Evolutionary conservation across 805 yeast genomes (phyloP), one percentile per base, ranked within the genome.

Genomic region (Ogataea methylovora): DNA sequence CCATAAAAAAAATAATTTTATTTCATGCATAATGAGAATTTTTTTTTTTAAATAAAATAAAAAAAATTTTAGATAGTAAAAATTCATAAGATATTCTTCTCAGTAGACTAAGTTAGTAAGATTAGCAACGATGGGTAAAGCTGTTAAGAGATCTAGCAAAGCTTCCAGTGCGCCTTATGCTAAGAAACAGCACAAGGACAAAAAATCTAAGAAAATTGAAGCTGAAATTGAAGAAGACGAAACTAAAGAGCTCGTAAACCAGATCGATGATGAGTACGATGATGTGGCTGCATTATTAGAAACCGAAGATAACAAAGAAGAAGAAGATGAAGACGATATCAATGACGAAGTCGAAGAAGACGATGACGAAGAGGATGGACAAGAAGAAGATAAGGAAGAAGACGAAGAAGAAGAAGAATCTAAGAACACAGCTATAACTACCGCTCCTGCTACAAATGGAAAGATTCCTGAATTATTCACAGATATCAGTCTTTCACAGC

Each of bases 401-500:
- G 66, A 54, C 23, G 58, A 60, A 29, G 64, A 34, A 5, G 45
- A 31, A 25, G 44, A 43, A 26, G 53, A 51, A 30, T 47, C 48
- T 7, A 43, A 48, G 2, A 29, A 39, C 5, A 56, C 32, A 14
- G 36, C 36, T 3, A 31, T 20, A 8, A 14, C 22, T 5, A 19
- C 26, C 12, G 24, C 19, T 17, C 32, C 24, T 5, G 27, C 32
- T 14, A 17, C 20, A 13, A 27, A 8, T 9, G 7, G 12, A 5
- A 41, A 42, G 4, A 41, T 39, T 33, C 60, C 41, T 10, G 51
- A 56, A 24, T 45, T 49, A 17, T 73, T 73, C 47, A 37, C 65
- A 0, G 78, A 71, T 31, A 64, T 83, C 35, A 74, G 79, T 10
- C 69, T 92, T 28, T 85, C 96, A 3, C 81, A 70, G 39, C 90